Conservation (phyloP, 1,284 basidiomycete species). For the Golubevia pallescens region DNA sequence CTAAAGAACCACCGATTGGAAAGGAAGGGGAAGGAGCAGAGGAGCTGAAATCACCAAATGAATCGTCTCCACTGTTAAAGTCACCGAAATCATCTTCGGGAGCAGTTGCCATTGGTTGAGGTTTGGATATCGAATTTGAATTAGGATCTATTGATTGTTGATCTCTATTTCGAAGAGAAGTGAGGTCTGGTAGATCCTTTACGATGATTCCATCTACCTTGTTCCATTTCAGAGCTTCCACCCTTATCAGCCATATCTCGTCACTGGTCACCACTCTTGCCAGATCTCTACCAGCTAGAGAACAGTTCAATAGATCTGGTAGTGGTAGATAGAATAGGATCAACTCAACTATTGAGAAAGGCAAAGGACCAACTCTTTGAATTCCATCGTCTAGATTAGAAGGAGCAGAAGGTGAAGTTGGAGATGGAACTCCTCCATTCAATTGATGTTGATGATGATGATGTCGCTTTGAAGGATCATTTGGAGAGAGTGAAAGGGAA, state of each 20-base stretch:
- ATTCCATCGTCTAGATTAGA: slow-evolving; percentile 2
- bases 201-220: slow-evolving; percentile 22
- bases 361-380: slow-evolving; percentile 21
- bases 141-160: no score
- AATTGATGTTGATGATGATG: neutral
- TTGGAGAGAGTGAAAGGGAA: neutral
- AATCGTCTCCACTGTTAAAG: neutral
- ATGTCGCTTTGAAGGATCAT: neutral
- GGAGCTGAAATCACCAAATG: no score
- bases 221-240: slow-evolving; percentile 25
- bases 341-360: slow-evolving; percentile 22
- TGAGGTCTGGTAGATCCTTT: slow-evolving; percentile 19
- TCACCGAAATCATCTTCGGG: neutral
- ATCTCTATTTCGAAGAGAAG: neutral
- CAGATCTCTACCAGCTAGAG: slow-evolving; percentile 22
- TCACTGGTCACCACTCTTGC: slow-evolving; percentile 42
- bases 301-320: slow-evolving; percentile 25
- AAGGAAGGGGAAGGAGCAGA: no score
- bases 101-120: neutral
- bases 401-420: neutral
- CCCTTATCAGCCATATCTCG: slow-evolving; percentile 30
- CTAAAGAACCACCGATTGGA: no score
- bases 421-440: neutral
- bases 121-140: no score
- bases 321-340: slow-evolving; percentile 31